Evolutionary conservation across 495 filamentous ascomycete genomes (phyloP).

Genomic region (Sporormia fimetaria): DNA sequence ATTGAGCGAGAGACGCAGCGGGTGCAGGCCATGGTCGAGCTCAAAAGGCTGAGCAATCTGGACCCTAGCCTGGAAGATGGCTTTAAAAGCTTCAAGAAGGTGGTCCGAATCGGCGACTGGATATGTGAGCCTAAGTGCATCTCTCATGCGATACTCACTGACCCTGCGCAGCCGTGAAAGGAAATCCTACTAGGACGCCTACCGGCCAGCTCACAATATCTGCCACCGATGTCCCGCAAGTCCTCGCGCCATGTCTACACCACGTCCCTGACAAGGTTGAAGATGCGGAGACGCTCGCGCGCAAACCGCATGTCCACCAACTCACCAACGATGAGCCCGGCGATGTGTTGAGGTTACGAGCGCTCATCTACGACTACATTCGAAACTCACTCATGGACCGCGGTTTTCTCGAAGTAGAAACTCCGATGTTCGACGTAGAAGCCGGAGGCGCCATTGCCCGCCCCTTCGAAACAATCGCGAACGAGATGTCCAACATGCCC

Average conservation of each 20-base stretch:
- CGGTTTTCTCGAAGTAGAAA: conserved; percentile 75
- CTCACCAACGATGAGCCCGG: conserved; percentile 53
- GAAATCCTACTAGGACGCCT: conserved; percentile 56
- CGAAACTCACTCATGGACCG: conserved; percentile 59
- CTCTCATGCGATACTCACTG: conserved; percentile 5
- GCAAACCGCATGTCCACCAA: conserved; percentile 70
- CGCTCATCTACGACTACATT: conserved; percentile 60
- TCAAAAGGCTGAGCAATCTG: conserved; percentile 39
- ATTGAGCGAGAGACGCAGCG: conserved; percentile 52
- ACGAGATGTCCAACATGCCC: conserved; percentile 54
- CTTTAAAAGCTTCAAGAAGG: conserved; percentile 46
- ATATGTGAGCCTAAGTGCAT: conserved; percentile 45
- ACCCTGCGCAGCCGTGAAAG: conserved; percentile 39
- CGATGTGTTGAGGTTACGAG: conserved; percentile 63
- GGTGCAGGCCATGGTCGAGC: conserved; percentile 64
- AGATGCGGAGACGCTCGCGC: conserved; percentile 53
- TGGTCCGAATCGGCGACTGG: conserved; percentile 63
- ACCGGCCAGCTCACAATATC: conserved; percentile 69
- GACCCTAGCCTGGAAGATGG: conserved; percentile 36
- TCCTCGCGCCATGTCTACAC: conserved; percentile 68
- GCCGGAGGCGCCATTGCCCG: conserved; percentile 77
- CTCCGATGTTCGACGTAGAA: conserved; percentile 65
- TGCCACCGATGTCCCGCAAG: conserved; percentile 50
- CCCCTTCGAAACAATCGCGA: conserved; percentile 67
- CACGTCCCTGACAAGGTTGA: conserved; percentile 54